Evolutionary conservation across 495 filamentous ascomycete genomes (phyloP).

Genomic region (Apodospora peruviana): DNA sequence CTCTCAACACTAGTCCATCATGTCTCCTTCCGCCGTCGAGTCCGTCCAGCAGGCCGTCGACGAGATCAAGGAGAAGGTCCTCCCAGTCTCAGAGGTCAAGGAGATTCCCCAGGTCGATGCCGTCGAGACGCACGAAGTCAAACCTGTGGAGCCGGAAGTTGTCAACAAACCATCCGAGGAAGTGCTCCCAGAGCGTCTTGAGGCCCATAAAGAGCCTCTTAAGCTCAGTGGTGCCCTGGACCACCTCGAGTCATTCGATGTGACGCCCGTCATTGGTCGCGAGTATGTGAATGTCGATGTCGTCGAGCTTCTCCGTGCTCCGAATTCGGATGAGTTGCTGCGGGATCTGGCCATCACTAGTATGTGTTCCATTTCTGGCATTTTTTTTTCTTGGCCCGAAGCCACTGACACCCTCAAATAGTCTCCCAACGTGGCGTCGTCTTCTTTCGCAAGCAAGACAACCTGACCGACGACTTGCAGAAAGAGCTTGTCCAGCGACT

Average conservation of each 20-base stretch:
- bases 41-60: conserved; percentile 14
- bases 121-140: conserved; percentile 8
- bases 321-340: conserved; percentile 61
- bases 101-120: not conserved
- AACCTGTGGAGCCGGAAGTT: conserved; percentile 3
- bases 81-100: conserved; percentile 13
- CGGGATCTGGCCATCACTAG: conserved; percentile 56
- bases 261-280: conserved; percentile 62
- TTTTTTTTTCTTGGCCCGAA: not conserved
- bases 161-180: conserved; percentile 1
- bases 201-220: conserved; percentile 36
- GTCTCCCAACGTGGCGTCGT: conserved; percentile 78
- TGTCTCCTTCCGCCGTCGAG: conserved; percentile 29
- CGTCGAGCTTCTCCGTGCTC: conserved; percentile 55
- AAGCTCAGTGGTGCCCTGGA: conserved; percentile 50
- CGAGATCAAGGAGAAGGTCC: conserved; percentile 22
- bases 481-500: conserved; percentile 64
- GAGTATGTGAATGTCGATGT: conserved; percentile 59
- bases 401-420: conserved; percentile 22
- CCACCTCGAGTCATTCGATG: conserved; percentile 53
- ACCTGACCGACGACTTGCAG: conserved; percentile 56
- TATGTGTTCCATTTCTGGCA: conserved; percentile 1
- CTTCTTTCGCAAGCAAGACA: conserved; percentile 73
- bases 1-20: not conserved
- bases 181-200: conserved; percentile 10